Evolutionary conservation across 306 rosid species (phyloP).

Genomic region (Quercus rubra): DNA sequence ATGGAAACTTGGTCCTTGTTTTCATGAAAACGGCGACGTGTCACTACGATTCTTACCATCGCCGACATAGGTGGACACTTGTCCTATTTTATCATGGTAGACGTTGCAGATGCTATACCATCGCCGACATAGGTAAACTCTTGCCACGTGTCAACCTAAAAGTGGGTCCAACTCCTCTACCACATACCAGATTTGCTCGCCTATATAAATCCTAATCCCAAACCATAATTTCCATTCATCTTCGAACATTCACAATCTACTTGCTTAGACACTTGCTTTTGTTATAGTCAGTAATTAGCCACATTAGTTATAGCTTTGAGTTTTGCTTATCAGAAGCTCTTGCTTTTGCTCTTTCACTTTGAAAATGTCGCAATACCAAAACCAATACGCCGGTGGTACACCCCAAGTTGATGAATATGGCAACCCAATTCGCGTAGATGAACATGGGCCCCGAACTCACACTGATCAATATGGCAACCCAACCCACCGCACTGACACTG

Average conservation of each 20-base stretch:
- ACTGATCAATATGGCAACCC: slow-evolving; percentile 35
- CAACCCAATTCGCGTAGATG: background rate
- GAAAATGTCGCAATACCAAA: slow-evolving; percentile 31
- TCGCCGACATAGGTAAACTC: background rate
- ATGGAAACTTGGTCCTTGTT: too few relatives aligned
- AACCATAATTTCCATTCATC: background rate
- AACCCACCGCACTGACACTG: background rate
- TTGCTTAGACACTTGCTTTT: too few relatives aligned
- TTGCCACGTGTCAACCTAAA: background rate
- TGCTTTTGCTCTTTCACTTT: background rate
- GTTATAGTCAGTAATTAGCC: too few relatives aligned
- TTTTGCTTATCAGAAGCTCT: too few relatives aligned
- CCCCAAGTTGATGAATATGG: background rate
- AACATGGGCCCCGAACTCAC: background rate
- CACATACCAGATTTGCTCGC: background rate
- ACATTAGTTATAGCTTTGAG: too few relatives aligned
- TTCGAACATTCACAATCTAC: background rate
- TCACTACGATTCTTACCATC: background rate
- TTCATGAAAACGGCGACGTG: background rate
- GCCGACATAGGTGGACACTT: background rate
- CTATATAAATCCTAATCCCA: background rate
- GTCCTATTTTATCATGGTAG: background rate
- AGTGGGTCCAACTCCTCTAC: background rate
- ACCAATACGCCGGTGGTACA: slow-evolving; percentile 10
- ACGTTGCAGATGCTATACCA: background rate